These are phyloP conservation scores for Raddia guianensis DNA, from an alignment of 176 grass and related monocot species.

Conservation along the genomic window DNA sequence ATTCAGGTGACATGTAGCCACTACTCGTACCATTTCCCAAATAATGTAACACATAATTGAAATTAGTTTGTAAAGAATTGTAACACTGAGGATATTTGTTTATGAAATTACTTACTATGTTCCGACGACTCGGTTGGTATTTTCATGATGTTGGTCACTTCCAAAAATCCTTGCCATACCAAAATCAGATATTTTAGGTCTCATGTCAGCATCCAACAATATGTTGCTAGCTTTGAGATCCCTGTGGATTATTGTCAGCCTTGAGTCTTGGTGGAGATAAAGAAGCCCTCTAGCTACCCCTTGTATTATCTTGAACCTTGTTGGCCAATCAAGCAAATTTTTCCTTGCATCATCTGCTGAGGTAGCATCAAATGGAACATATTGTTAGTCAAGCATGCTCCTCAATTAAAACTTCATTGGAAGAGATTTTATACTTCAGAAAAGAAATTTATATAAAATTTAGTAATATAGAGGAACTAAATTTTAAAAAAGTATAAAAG, in stretches of 20 bases:
- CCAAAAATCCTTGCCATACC: conserved; percentile 51
- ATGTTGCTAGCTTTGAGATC: conserved; percentile 44
- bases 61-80: background rate
- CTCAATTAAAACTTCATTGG: too few relatives aligned
- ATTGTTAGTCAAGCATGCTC: background rate
- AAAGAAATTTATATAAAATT: too few relatives aligned
- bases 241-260: conserved; percentile 38
- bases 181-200: conserved; percentile 45
- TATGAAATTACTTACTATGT: conserved; percentile 42
- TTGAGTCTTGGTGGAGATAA: conserved; percentile 64
- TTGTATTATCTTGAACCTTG: conserved; percentile 49
- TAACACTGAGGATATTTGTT: background rate
- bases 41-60: background rate
- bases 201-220: conserved; percentile 39
- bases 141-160: conserved; percentile 17
- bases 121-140: conserved; percentile 42
- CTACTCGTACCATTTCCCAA: conserved; percentile 8
- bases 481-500: too few relatives aligned
- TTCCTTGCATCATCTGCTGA: background rate
- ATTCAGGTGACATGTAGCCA: conserved; percentile 59
- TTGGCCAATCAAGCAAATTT: conserved; percentile 30
- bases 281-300: conserved; percentile 51
- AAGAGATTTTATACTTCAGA: too few relatives aligned
- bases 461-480: too few relatives aligned
- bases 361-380: background rate